Evolutionary conservation across 2,329 filamentous ascomycete genomes (phyloP).

Genomic region (Fusarium keratoplasticum): DNA sequence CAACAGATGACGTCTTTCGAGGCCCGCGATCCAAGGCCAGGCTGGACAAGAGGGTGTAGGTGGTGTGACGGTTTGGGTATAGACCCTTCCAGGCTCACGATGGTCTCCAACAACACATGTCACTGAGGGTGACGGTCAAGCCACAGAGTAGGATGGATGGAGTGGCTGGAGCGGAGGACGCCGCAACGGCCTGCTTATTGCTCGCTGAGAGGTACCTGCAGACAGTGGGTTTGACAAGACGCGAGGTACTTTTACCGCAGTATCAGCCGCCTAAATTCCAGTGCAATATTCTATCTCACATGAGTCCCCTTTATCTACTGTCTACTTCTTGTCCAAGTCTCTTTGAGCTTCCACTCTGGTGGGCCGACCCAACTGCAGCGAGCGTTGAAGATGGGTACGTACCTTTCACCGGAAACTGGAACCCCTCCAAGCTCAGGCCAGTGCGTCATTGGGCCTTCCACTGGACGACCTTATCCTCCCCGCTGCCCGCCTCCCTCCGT

Average conservation of each 20-base stretch:
- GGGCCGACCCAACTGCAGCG: neutral
- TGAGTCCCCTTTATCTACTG: neutral
- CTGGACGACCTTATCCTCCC: neutral
- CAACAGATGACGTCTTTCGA: slow-evolving; percentile 29
- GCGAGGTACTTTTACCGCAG: neutral
- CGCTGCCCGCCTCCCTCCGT: slow-evolving; percentile 32
- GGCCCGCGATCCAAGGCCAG: slow-evolving; percentile 8
- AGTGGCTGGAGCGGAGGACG: slow-evolving; percentile 5
- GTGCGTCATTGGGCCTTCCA: slow-evolving; percentile 39
- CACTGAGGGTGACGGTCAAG: neutral
- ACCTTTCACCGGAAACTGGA: slow-evolving; percentile 11
- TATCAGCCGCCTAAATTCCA: neutral
- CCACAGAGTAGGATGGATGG: neutral
- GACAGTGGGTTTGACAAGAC: neutral
- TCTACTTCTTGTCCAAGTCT: neutral
- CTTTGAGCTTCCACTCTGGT: neutral
- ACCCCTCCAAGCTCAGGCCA: slow-evolving; percentile 35
- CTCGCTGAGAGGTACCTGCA: slow-evolving; percentile 6
- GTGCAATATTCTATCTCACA: neutral
- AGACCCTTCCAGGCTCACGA: slow-evolving; percentile 13
- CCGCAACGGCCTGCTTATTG: neutral
- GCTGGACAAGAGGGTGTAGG: neutral
- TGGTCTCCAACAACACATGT: slow-evolving; percentile 1
- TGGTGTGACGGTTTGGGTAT: slow-evolving; percentile 18
- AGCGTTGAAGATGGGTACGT: slow-evolving; percentile 23